Conservation (phyloP, 169 alveolate genomes). For the Neospora caninum region DNA sequence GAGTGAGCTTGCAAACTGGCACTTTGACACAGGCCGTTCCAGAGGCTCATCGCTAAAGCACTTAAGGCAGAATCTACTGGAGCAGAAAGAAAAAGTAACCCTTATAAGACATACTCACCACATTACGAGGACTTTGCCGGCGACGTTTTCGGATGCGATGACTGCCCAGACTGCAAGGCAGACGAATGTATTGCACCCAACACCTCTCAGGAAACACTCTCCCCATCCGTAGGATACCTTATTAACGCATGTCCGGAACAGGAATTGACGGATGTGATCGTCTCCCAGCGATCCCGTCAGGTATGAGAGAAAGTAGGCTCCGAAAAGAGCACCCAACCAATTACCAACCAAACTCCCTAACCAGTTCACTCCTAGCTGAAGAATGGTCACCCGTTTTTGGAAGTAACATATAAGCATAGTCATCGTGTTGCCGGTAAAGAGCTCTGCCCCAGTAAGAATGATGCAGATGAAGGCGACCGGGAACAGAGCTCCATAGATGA, state of each 20-base stretch:
- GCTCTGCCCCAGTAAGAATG: conserved; percentile 64
- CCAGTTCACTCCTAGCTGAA: conserved; percentile 54
- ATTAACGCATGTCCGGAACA: background rate
- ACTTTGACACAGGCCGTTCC: too few species aligned
- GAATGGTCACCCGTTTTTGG: conserved; percentile 22
- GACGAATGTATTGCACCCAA: conserved; percentile 54
- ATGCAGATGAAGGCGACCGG: conserved; percentile 55
- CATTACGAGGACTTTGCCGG: conserved; percentile 46
- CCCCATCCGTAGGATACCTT: conserved; percentile 33
- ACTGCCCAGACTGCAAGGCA: conserved; percentile 64
- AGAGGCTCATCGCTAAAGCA: too few species aligned
- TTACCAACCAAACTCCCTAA: conserved; percentile 42
- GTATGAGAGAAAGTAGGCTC: conserved; percentile 48
- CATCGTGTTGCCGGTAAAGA: conserved; percentile 66
- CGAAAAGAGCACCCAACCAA: conserved; percentile 48
- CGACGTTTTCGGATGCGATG: conserved; percentile 45
- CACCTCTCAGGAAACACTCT: conserved; percentile 29
- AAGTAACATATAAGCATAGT: conserved; percentile 50
- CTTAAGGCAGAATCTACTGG: too few species aligned
- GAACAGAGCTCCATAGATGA: conserved; percentile 35
- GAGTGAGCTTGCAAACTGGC: too few species aligned
- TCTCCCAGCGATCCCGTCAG: conserved; percentile 42
- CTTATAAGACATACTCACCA: conserved; percentile 23
- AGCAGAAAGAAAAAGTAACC: too few species aligned
- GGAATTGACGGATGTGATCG: background rate